Base-by-base conservation (phyloP, 208 protist genomes). In the Paratrypanosoma confusum region DNA sequence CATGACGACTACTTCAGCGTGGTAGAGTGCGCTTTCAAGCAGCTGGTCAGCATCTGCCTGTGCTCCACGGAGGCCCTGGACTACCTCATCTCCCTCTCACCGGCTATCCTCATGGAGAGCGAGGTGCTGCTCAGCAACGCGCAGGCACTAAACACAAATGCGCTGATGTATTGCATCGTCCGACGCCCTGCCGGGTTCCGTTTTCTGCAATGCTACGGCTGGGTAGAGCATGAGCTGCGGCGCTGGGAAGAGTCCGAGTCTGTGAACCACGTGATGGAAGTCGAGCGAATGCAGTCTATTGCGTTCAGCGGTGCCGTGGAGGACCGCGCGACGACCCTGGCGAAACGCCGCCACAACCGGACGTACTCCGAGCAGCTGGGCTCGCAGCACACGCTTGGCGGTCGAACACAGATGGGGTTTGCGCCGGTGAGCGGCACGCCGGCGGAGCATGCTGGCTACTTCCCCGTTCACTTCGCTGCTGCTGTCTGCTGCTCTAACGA, bases 161-260 rank as follows among this genome's bases (percentile, higher is more conserved):
- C 58, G 35, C 59, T 93, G 36, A 60, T 88, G 11, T 93, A 93
- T 65, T 71, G 73, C 38, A 84, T 93, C 26, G 80, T 74, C 5
- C 68, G 62, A 23, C 64, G 77, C 14, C 66, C 77, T 1, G 65
- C 64, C 7, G 84, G 83, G 7, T 84, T 87, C 41, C 74, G 71
- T 43, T 93, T 93, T 57, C 52, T 93, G 17, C 74, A 90, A 33
- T 79, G 52, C 46, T 87, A 86, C 48, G 76, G 77, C 16, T 93
- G 84, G 84, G 67, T 89, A 11, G 69, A 85, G 39, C 51, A 71
- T 58, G 79, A 93, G 62, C 58, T 93, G 49, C 59, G 61, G 8
- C 65, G 65, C n/a, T 93, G 84, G 80, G 79, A 88, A 58, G 54
- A 51, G 21, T 46, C 58, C 5, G 74, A 78, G 31, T 81, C 76